Evolutionary conservation across 1,284 basidiomycete species (phyloP).

Genomic region (Apiotrichum brassicae): DNA sequence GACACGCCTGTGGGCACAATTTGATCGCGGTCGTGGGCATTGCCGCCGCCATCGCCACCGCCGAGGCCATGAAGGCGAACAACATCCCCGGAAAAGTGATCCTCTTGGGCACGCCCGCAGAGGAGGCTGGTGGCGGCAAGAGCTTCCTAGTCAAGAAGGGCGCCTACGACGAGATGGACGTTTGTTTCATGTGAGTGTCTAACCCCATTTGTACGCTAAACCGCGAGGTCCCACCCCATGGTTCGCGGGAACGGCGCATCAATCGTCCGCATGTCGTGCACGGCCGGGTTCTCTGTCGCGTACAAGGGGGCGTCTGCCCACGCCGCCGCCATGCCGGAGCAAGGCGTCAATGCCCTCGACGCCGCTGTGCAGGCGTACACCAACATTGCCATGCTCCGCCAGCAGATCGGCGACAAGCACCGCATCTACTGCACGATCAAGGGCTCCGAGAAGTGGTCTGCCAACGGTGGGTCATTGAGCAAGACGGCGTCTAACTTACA

Average conservation of each 20-base stretch:
- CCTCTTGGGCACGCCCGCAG: constrained; percentile 68
- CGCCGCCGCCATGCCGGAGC: constrained; percentile 17
- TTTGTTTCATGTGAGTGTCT: constrained; percentile 62
- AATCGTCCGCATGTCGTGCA: constrained; percentile 7
- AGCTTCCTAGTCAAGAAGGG: constrained; percentile 56
- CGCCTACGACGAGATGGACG: constrained; percentile 59
- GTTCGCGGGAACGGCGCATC: constrained; percentile 9
- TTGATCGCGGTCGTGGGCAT: constrained; percentile 41
- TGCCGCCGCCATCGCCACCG: constrained; percentile 28
- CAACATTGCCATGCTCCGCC: constrained; percentile 46
- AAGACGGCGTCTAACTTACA: neutral
- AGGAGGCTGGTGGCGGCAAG: constrained; percentile 75
- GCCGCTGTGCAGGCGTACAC: constrained; percentile 48
- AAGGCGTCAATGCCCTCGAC: constrained; percentile 48
- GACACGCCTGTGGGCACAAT: constrained; percentile 56
- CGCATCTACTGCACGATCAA: constrained; percentile 41
- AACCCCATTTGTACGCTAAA: no score
- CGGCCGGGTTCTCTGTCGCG: constrained; percentile 14
- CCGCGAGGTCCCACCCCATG: constrained; percentile 11
- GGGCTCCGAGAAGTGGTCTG: constrained; percentile 28
- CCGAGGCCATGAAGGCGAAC: constrained; percentile 17
- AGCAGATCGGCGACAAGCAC: constrained; percentile 33
- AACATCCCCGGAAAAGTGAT: constrained; percentile 61
- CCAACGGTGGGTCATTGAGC: constrained; percentile 17
- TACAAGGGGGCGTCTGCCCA: constrained; percentile 21